These are phyloP conservation scores for Massarina eburnea DNA, from an alignment of 2,329 filamentous ascomycete species.

Conservation along the genomic window DNA sequence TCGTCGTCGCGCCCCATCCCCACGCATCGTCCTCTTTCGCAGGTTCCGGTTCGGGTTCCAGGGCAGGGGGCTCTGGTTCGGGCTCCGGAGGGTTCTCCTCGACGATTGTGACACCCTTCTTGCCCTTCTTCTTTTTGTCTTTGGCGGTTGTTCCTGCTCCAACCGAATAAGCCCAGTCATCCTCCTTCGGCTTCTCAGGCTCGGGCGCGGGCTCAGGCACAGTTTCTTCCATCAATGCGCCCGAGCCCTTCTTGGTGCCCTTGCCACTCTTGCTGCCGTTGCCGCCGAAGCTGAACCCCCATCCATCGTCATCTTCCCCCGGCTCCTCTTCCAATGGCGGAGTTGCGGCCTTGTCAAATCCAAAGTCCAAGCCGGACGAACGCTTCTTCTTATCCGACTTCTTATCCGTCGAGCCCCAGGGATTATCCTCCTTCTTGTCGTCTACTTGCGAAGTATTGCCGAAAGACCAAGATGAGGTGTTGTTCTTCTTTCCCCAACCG, in stretches of 20 bases:
- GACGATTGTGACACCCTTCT: slow-evolving; percentile 26
- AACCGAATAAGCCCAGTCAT: slow-evolving; percentile 31
- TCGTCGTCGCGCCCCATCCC: slow-evolving; percentile 24
- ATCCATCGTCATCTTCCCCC: slow-evolving; percentile 29
- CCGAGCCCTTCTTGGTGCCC: slow-evolving; percentile 33
- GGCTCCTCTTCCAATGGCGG: slow-evolving; percentile 24
- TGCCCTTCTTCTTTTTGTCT: slow-evolving; percentile 42
- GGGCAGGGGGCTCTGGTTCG: slow-evolving; percentile 29
- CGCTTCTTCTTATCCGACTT: slow-evolving; percentile 45
- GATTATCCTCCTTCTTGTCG: slow-evolving; percentile 29
- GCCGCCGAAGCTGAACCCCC: slow-evolving; percentile 41
- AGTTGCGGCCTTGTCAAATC: slow-evolving; percentile 29
- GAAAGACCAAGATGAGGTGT: slow-evolving; percentile 27
- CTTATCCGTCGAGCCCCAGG: slow-evolving; percentile 36
- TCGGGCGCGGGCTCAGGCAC: slow-evolving; percentile 23
- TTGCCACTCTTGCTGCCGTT: slow-evolving; percentile 53
- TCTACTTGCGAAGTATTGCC: slow-evolving; percentile 25
- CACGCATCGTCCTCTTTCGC: slow-evolving; percentile 33
- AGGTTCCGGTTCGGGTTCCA: slow-evolving; percentile 33
- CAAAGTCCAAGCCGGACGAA: slow-evolving; percentile 35
- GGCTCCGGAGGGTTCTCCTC: slow-evolving; percentile 21
- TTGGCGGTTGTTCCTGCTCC: slow-evolving; percentile 35
- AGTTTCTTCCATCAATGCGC: slow-evolving; percentile 31
- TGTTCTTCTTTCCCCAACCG: slow-evolving; percentile 27
- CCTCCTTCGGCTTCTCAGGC: slow-evolving; percentile 22